Percentiles rank a stretch among this genome's conserved stretches.
Conservation (phyloP, 306 rosid genomes). For the Casuarina cunninghamiana region DNA sequence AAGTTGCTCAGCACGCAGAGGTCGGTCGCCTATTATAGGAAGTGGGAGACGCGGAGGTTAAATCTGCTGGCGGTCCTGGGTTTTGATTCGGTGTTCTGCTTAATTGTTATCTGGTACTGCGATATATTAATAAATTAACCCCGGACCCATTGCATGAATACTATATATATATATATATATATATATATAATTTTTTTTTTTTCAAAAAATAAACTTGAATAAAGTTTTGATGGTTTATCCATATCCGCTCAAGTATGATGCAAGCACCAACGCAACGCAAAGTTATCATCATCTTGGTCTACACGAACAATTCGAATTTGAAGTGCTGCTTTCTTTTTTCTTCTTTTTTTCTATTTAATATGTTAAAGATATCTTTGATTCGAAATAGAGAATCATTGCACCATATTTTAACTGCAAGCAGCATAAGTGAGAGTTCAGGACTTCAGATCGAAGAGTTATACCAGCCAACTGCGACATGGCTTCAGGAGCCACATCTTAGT, state of each 20-base stretch:
- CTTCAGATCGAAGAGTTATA: too few species aligned
- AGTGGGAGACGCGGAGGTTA: not conserved
- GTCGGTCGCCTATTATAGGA: conserved; percentile 7
- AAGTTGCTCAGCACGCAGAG: not conserved
- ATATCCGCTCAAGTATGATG: not conserved
- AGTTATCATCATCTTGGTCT: not conserved
- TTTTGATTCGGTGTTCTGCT: conserved; percentile 21
- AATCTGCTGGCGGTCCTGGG: conserved; percentile 53
- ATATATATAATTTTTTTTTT: not conserved
- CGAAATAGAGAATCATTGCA: too few species aligned
- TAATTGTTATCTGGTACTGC: conserved; percentile 2
- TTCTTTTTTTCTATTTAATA: too few species aligned
- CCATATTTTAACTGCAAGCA: too few species aligned
- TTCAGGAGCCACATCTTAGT: too few species aligned
- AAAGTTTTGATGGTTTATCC: not conserved
- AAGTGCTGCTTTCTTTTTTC: not conserved
- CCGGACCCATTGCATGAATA: not conserved
- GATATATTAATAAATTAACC: not conserved
- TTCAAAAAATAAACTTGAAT: not conserved
- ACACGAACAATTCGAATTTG: not conserved
- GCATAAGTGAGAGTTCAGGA: too few species aligned
- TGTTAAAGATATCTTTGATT: too few species aligned
- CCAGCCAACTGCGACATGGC: too few species aligned
- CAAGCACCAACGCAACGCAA: not conserved
- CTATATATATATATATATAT: not conserved